Percentiles rank a stretch among this genome's conserved stretches.
These are phyloP conservation scores for Amaranthus palmeri DNA, from an alignment of 148 eudicot species.

Conservation along the genomic window DNA sequence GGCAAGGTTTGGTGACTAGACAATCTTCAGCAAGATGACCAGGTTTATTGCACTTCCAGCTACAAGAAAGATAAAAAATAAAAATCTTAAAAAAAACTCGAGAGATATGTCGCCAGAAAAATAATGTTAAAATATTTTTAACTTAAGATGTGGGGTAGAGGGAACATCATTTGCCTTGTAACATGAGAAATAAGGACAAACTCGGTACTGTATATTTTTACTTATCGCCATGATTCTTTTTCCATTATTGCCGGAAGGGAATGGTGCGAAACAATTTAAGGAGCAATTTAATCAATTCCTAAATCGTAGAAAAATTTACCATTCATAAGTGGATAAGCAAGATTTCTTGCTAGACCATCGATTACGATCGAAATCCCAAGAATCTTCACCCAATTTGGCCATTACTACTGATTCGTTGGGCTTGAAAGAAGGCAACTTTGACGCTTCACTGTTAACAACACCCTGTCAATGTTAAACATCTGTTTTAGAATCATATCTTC, in stretches of 20 bases:
- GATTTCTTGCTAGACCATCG: constrained; percentile 64
- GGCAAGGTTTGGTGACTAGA: constrained; percentile 34
- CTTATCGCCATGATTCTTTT: background rate
- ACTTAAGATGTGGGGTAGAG: background rate
- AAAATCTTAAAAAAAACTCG: background rate
- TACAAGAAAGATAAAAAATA: constrained; percentile 21
- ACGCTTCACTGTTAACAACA: constrained; percentile 19
- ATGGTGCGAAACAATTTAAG: background rate
- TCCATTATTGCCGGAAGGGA: background rate
- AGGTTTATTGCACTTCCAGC: constrained; percentile 84
- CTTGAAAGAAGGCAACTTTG: constrained; percentile 19
- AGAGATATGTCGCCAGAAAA: background rate
- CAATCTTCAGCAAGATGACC: constrained; percentile 91
- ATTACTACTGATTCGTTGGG: constrained; percentile 24
- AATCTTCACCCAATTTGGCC: constrained; percentile 45
- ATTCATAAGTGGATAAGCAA: constrained; percentile 67
- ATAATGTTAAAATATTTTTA: background rate
- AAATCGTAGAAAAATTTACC: constrained; percentile 30
- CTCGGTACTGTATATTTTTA: background rate
- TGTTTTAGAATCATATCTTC: constrained; percentile 6
- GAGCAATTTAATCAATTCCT: background rate
- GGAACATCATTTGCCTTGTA: background rate
- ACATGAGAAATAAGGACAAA: background rate
- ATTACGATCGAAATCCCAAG: constrained; percentile 66
- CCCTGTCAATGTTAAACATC: constrained; percentile 30